Conservation (phyloP, 306 rosid genomes). For the Canavalia gladiata region DNA sequence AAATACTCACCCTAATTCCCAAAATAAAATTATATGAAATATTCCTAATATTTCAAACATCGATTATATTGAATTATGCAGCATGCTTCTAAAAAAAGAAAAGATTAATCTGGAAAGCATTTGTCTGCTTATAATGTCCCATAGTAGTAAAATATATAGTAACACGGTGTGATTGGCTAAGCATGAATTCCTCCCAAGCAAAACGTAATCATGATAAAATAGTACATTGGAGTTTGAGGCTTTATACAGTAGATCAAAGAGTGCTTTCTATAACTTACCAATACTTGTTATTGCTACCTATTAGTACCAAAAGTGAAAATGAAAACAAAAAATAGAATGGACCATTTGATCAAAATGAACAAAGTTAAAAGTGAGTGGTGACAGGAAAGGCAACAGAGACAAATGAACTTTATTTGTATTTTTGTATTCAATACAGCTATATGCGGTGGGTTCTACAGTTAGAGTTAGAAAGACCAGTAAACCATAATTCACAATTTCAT, state of each 20-base stretch:
- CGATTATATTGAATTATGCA: background rate
- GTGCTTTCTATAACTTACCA: background rate
- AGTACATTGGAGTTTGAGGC: constrained; percentile 26
- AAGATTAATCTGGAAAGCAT: constrained; percentile 8
- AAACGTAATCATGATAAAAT: background rate
- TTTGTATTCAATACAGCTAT: background rate
- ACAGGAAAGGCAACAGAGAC: constrained; percentile 2
- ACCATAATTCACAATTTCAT: constrained; percentile 18
- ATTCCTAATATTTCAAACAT: constrained; percentile 10
- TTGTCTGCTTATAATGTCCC: constrained; percentile 23
- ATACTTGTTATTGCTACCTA: background rate
- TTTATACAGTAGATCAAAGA: background rate
- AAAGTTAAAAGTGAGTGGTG: constrained; percentile 5
- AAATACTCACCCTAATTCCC: constrained; percentile 6
- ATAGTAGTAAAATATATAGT: background rate
- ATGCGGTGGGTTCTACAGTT: constrained; percentile 5
- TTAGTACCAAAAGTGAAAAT: constrained; percentile 13
- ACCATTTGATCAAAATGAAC: constrained; percentile 26
- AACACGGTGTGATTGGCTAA: background rate
- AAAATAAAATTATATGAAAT: background rate
- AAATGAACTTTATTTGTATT: constrained; percentile 5
- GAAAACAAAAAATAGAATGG: background rate
- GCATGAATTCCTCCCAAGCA: background rate
- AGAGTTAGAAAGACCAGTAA: constrained; percentile 24
- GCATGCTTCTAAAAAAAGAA: constrained; percentile 24